Percentiles rank a stretch among this genome's conserved stretches.
Conservation (phyloP, 805 yeast species). For the Starmerella apicola region DNA sequence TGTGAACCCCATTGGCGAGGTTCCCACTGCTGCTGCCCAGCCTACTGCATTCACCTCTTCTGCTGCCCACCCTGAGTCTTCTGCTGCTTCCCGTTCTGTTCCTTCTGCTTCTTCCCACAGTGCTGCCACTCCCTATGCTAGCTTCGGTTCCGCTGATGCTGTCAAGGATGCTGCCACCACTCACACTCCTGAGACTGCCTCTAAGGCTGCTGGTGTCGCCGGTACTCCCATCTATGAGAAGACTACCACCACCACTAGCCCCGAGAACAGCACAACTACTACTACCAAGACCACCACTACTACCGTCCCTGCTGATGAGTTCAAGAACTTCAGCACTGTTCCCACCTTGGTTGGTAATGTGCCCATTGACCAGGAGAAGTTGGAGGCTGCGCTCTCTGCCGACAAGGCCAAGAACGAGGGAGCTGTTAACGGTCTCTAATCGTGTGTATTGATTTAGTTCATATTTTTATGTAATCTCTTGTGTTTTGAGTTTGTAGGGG, state of each 20-base stretch:
- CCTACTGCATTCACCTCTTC: constrained; percentile 19
- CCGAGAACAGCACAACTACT: constrained; percentile 3
- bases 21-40: constrained; percentile 23
- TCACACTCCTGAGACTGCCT: not conserved
- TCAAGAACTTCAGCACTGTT: constrained; percentile 22
- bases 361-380: constrained; percentile 21
- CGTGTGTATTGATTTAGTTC: too few species aligned
- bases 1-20: constrained; percentile 17
- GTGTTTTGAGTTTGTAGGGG: too few species aligned
- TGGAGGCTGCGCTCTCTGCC: constrained; percentile 12
- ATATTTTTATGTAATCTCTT: too few species aligned
- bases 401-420: constrained; percentile 15
- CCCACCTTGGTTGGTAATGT: constrained; percentile 27
- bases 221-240: constrained; percentile 11
- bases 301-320: constrained; percentile 15
- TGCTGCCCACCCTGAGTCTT: not conserved
- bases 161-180: too few species aligned
- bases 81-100: not conserved
- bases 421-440: constrained; percentile 4
- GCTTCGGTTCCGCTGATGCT: not conserved
- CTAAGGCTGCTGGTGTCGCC: constrained; percentile 5
- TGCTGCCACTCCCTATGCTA: constrained; percentile 1
- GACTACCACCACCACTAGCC: constrained; percentile 4
- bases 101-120: constrained; percentile 1
- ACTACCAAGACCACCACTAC: constrained; percentile 4